Conservation (phyloP, 2,329 filamentous ascomycete species). For the Neurospora crassa region DNA sequence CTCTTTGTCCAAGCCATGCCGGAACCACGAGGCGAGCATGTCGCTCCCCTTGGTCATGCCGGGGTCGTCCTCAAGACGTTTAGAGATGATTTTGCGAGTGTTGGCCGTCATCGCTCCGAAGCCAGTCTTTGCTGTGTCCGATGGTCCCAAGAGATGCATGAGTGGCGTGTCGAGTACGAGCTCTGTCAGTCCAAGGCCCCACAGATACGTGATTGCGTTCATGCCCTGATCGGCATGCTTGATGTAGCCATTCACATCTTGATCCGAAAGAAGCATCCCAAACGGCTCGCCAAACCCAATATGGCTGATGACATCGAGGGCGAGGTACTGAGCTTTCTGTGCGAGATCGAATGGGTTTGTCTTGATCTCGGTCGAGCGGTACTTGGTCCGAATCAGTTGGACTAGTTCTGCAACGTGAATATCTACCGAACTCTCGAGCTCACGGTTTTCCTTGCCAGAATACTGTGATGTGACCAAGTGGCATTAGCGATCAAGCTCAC, state of each 20-base stretch:
- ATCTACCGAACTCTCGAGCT: slow-evolving; percentile 41
- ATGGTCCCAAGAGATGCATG: slow-evolving; percentile 20
- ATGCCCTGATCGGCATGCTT: slow-evolving; percentile 7
- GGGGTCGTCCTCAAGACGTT: slow-evolving; percentile 17
- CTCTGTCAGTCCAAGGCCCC: slow-evolving; percentile 22
- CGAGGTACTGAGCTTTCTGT: slow-evolving; percentile 41
- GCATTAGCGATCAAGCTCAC: background rate
- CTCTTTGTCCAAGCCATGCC: slow-evolving; percentile 17
- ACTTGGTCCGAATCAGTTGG: slow-evolving; percentile 35
- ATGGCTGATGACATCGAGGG: slow-evolving; percentile 45
- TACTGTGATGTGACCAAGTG: slow-evolving; percentile 27
- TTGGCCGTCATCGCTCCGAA: slow-evolving; percentile 26
- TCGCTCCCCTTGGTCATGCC: slow-evolving; percentile 11
- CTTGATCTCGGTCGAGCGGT: slow-evolving; percentile 25
- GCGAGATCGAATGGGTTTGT: slow-evolving; percentile 36
- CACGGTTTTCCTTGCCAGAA: slow-evolving; percentile 43
- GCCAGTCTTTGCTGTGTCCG: slow-evolving; percentile 21
- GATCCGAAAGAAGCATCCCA: slow-evolving; percentile 36
- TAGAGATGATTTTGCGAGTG: slow-evolving; percentile 21
- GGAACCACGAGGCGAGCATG: slow-evolving; percentile 24
- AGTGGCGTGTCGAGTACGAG: slow-evolving; percentile 21
- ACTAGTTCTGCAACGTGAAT: slow-evolving; percentile 34
- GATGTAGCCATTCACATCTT: slow-evolving; percentile 39
- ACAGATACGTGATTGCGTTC: background rate
- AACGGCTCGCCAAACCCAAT: slow-evolving; percentile 41